A percentile compares a stretch with the other conserved stretches of the same genome.
Evolutionary conservation across 2,329 filamentous ascomycete species (phyloP).

Genomic region (Delphinella strobiligena): DNA sequence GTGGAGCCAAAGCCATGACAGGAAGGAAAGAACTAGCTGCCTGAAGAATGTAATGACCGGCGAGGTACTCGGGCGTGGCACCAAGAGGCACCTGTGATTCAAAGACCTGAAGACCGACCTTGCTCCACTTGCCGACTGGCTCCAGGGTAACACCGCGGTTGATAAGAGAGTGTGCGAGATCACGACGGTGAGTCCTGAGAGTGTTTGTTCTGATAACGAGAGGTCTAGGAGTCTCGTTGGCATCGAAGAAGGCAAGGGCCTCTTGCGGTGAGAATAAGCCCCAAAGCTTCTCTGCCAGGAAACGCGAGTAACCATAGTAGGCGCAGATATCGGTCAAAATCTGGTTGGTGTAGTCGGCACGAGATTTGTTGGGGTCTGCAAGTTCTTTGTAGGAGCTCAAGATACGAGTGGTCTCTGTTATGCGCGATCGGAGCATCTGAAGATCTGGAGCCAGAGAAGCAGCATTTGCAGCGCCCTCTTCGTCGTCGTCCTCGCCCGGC

Average conservation of each 20-base stretch:
- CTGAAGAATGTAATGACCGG: slow-evolving; percentile 95
- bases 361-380: slow-evolving; percentile 65
- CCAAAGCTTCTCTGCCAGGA: slow-evolving; percentile 91
- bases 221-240: slow-evolving; percentile 87
- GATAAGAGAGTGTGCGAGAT: slow-evolving; percentile 86
- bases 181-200: slow-evolving; percentile 60
- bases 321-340: slow-evolving; percentile 84
- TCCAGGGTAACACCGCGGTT: slow-evolving; percentile 93
- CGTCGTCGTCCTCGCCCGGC: slow-evolving; percentile 51
- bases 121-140: slow-evolving; percentile 96
- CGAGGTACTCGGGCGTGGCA: slow-evolving; percentile 93
- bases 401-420: slow-evolving; percentile 87
- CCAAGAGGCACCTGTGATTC: slow-evolving; percentile 78
- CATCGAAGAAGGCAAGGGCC: slow-evolving; percentile 96
- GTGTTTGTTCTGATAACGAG: slow-evolving; percentile 97
- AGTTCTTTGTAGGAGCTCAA: slow-evolving; percentile 79
- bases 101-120: slow-evolving; percentile 93
- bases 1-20: slow-evolving; percentile 91
- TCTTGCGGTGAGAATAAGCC: slow-evolving; percentile 85
- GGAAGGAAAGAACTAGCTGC: slow-evolving; percentile 93
- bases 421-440: slow-evolving; percentile 73
- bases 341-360: slow-evolving; percentile 78
- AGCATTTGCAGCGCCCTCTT: slow-evolving; percentile 43
- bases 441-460: slow-evolving; percentile 71
- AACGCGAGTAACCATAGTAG: slow-evolving; percentile 94